These are phyloP conservation scores for Trichoderma hamatum DNA, from an alignment of 2,329 filamentous ascomycete species.

Conservation along the genomic window DNA sequence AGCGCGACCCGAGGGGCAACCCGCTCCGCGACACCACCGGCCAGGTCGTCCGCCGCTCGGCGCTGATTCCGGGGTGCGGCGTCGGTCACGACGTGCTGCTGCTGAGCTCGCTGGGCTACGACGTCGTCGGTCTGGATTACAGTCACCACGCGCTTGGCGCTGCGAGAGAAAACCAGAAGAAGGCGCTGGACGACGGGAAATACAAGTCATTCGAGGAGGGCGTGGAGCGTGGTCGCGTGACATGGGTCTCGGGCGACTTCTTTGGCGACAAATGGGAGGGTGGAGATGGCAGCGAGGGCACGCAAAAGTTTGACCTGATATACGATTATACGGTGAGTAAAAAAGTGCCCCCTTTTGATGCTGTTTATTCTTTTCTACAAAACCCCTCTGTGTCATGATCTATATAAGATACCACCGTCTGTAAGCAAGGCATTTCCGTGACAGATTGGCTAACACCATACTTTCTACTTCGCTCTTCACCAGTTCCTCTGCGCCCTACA, in stretches of 20 bases:
- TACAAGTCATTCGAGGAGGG: conserved; percentile 48
- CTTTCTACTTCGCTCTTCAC: not conserved
- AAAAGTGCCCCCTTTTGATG: not conserved
- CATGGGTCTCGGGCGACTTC: conserved; percentile 67
- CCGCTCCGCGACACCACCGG: conserved; percentile 33
- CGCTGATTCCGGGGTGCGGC: conserved; percentile 81
- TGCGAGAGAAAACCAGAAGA: conserved; percentile 50
- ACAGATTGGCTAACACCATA: not conserved
- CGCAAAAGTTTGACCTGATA: conserved; percentile 64
- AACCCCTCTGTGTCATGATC: not conserved
- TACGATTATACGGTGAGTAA: conserved; percentile 64
- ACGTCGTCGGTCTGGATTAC: conserved; percentile 74
- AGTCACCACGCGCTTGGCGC: conserved; percentile 52
- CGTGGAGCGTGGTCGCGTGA: conserved; percentile 52
- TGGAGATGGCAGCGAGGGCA: conserved; percentile 45
- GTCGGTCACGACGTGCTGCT: conserved; percentile 80
- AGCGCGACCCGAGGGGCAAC: conserved; percentile 38
- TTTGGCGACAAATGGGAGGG: conserved; percentile 62
- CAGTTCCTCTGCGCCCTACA: conserved; percentile 67
- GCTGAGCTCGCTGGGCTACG: conserved; percentile 73
- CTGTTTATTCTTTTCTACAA: not conserved
- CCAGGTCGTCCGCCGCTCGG: conserved; percentile 43
- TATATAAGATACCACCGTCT: not conserved
- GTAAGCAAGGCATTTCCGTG: not conserved
- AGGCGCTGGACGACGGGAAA: conserved; percentile 44